Conservation (phyloP, 441 rosid species). For the Capsella rubella region DNA sequence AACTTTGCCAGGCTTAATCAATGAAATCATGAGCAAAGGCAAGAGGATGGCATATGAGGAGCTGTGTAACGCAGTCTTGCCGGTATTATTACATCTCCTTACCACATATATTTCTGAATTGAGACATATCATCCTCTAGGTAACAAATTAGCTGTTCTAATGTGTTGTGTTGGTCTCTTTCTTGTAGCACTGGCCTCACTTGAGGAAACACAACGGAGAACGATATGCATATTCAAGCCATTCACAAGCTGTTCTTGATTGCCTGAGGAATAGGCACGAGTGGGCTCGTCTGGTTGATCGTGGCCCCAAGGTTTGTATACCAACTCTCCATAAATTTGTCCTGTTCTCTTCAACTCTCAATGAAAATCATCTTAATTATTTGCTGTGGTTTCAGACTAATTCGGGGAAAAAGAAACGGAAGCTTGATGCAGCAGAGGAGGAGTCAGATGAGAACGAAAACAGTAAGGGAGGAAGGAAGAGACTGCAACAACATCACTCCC, state of each 20-base stretch:
- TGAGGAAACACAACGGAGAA: constrained; percentile 99
- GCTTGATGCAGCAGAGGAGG: constrained; percentile 75
- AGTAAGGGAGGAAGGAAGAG: constrained; percentile 57
- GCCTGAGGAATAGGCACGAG: constrained; percentile 93
- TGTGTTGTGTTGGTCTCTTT: constrained; percentile 36
- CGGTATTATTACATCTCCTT: constrained; percentile 56
- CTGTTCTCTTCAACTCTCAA: background rate
- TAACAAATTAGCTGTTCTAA: constrained; percentile 20
- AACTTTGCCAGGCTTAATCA: constrained; percentile 90
- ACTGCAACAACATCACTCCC: constrained; percentile 66
- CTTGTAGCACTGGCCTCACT: constrained; percentile 91
- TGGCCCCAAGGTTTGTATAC: constrained; percentile 69
- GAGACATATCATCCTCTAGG: constrained; percentile 4
- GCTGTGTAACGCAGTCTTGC: constrained; percentile 94
- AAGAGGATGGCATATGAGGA: constrained; percentile 92
- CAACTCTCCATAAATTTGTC: background rate
- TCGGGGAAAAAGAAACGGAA: constrained; percentile 86
- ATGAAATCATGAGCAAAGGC: constrained; percentile 96
- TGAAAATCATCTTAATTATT: background rate
- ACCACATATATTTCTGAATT: constrained; percentile 29
- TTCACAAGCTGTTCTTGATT: constrained; percentile 98
- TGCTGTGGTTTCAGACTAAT: constrained; percentile 63
- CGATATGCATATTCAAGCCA: constrained; percentile 97
- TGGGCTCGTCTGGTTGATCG: constrained; percentile 99
- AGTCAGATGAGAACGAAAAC: constrained; percentile 70